These are phyloP conservation scores for Amanita inopinata DNA, from an alignment of 768 basidiomycete genomes.

Conservation along the genomic window DNA sequence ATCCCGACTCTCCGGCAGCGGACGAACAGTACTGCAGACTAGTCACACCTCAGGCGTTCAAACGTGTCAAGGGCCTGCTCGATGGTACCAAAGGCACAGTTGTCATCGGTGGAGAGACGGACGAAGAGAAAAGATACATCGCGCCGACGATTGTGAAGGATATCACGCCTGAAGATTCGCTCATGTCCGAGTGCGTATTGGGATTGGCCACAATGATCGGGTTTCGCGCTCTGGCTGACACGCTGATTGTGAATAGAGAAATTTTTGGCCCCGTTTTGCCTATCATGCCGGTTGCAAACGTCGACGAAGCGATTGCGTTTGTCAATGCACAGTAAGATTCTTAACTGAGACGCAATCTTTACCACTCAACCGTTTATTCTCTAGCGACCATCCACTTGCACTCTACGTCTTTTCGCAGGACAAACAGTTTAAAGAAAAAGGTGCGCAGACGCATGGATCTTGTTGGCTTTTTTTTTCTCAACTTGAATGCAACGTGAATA, in stretches of 20 bases:
- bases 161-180: slow-evolving; percentile 2
- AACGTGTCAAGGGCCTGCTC: slow-evolving; percentile 10
- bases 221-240: neutral
- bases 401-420: slow-evolving; percentile 71
- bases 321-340: slow-evolving; percentile 45
- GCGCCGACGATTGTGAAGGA: slow-evolving; percentile 8
- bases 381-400: slow-evolving; percentile 63
- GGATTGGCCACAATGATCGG: no score
- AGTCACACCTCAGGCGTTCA: slow-evolving; percentile 41
- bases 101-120: slow-evolving; percentile 8
- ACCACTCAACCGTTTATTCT: neutral
- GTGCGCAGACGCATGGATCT: slow-evolving; percentile 23
- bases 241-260: slow-evolving; percentile 37
- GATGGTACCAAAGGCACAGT: slow-evolving; percentile 6
- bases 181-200: slow-evolving; percentile 7
- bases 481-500: slow-evolving; percentile 16
- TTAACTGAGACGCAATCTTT: neutral
- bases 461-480: neutral
- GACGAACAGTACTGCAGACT: slow-evolving; percentile 43
- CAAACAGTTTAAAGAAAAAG: slow-evolving; percentile 47
- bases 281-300: slow-evolving; percentile 56
- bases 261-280: slow-evolving; percentile 80
- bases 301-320: slow-evolving; percentile 65
- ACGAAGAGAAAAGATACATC: slow-evolving; percentile 6
- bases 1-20: slow-evolving; percentile 34